Percentiles rank a stretch among this genome's conserved stretches.
Conservation (phyloP, 768 basidiomycete genomes). For the Coprinopsis strossmayeri region DNA sequence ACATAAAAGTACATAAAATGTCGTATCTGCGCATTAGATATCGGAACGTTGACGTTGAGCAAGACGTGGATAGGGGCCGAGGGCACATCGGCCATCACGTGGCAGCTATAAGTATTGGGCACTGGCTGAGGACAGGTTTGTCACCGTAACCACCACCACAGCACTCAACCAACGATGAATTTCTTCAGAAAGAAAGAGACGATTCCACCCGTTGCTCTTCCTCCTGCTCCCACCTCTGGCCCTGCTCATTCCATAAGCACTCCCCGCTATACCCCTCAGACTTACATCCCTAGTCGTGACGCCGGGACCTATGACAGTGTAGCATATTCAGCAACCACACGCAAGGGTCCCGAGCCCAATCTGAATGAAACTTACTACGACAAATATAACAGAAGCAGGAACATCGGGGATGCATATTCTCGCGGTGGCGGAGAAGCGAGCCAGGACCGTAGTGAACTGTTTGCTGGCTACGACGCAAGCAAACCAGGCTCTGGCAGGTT, state of each 20-base stretch:
- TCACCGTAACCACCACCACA: no score
- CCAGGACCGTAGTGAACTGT: conserved; percentile 65
- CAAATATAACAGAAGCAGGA: conserved; percentile 45
- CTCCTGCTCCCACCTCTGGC: conserved; percentile 35
- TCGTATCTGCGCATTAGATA: no score
- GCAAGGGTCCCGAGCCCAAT: conserved; percentile 11
- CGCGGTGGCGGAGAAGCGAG: conserved; percentile 56
- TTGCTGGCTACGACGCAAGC: conserved; percentile 64
- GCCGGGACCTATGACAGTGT: conserved; percentile 45
- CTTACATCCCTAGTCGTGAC: conserved; percentile 67
- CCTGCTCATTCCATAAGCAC: neutral
- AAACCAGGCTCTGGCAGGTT: conserved; percentile 58
- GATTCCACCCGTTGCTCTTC: conserved; percentile 60
- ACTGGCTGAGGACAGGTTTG: no score
- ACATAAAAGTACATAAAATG: conserved; percentile 20
- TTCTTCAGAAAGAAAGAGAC: conserved; percentile 63
- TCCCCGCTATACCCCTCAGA: conserved; percentile 28
- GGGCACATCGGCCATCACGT: no score
- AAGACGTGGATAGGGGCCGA: no score
- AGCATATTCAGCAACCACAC: conserved; percentile 16
- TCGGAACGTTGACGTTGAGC: no score
- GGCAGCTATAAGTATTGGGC: no score
- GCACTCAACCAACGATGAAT: no score
- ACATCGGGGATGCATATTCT: conserved; percentile 60
- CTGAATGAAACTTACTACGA: conserved; percentile 24